These are phyloP conservation scores for Extremus antarcticus DNA, from an alignment of 495 filamentous ascomycete genomes.

Conservation along the genomic window DNA sequence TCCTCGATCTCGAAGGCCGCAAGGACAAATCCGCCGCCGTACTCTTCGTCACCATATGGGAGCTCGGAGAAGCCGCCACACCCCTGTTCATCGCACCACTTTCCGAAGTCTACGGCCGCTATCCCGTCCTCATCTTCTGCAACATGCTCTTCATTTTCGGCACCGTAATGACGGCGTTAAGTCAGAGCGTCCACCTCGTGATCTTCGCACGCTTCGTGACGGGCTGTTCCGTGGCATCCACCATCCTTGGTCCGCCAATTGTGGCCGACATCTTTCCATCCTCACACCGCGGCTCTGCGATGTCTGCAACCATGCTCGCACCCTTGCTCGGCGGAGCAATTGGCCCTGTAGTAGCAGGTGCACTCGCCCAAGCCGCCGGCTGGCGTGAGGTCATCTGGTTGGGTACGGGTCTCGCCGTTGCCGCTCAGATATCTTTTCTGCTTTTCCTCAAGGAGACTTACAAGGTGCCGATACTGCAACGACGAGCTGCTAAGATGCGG, in stretches of 20 bases:
- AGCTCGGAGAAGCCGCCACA: slow-evolving; percentile 40
- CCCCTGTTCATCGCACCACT: slow-evolving; percentile 50
- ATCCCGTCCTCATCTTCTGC: slow-evolving; percentile 41
- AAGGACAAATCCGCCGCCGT: slow-evolving; percentile 32
- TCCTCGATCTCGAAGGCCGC: slow-evolving; percentile 36
- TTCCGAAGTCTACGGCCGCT: slow-evolving; percentile 45
- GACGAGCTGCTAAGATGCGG: background rate
- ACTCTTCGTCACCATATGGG: slow-evolving; percentile 46
- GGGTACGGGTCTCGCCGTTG: slow-evolving; percentile 14
- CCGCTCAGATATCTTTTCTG: slow-evolving; percentile 20
- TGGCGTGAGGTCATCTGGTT: slow-evolving; percentile 20
- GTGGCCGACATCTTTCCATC: slow-evolving; percentile 47
- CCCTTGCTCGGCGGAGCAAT: slow-evolving; percentile 40
- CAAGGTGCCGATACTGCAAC: slow-evolving; percentile 12
- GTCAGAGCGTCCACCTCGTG: slow-evolving; percentile 32
- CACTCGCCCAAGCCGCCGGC: slow-evolving; percentile 10
- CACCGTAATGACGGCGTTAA: slow-evolving; percentile 36
- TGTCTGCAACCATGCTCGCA: slow-evolving; percentile 48
- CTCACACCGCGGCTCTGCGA: slow-evolving; percentile 41
- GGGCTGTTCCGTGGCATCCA: slow-evolving; percentile 41
- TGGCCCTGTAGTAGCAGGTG: slow-evolving; percentile 23
- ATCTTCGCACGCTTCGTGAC: slow-evolving; percentile 41
- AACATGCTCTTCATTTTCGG: slow-evolving; percentile 42
- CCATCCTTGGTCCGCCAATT: slow-evolving; percentile 47
- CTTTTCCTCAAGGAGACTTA: slow-evolving; percentile 24